Evolutionary conservation across 2,329 filamentous ascomycete genomes (phyloP).

Genomic region (Parafenestella ontariensis): DNA sequence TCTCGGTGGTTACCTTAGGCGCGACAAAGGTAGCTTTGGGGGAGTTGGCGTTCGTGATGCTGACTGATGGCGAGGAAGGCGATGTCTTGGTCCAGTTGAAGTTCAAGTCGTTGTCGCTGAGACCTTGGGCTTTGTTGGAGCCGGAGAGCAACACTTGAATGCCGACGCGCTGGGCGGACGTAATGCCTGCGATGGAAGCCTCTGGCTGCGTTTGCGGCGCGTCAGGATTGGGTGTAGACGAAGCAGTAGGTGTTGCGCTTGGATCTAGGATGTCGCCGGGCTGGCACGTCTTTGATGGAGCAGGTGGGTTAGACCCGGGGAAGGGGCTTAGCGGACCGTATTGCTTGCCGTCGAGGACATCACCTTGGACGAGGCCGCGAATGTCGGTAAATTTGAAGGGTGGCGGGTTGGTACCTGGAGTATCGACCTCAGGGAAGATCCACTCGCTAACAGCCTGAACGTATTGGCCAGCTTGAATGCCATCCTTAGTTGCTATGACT

Average conservation of each 20-base stretch:
- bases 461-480: slow-evolving; percentile 52
- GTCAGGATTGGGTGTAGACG: slow-evolving; percentile 1
- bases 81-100: slow-evolving; percentile 43
- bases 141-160: slow-evolving; percentile 37
- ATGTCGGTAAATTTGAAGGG: slow-evolving; percentile 44
- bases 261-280: slow-evolving; percentile 26
- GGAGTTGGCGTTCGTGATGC: slow-evolving; percentile 26
- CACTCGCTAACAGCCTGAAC: slow-evolving; percentile 53
- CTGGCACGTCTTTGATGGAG: slow-evolving; percentile 33
- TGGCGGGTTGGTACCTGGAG: slow-evolving; percentile 48
- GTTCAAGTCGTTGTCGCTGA: slow-evolving; percentile 31
- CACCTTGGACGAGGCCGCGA: slow-evolving; percentile 42
- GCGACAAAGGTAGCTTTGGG: slow-evolving; percentile 33
- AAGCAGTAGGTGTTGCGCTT: slow-evolving; percentile 12
- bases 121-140: slow-evolving; percentile 33
- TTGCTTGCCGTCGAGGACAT: slow-evolving; percentile 37
- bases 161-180: slow-evolving; percentile 39
- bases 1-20: slow-evolving; percentile 28
- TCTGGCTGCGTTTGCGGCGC: slow-evolving; percentile 17
- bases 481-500: slow-evolving; percentile 47
- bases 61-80: slow-evolving; percentile 25
- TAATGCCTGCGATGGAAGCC: slow-evolving; percentile 25
- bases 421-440: slow-evolving; percentile 53
- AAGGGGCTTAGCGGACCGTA: slow-evolving; percentile 51
- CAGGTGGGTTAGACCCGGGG: slow-evolving; percentile 39